Base-by-base conservation (phyloP, 106 monocot species). In the Allium sativum region DNA sequence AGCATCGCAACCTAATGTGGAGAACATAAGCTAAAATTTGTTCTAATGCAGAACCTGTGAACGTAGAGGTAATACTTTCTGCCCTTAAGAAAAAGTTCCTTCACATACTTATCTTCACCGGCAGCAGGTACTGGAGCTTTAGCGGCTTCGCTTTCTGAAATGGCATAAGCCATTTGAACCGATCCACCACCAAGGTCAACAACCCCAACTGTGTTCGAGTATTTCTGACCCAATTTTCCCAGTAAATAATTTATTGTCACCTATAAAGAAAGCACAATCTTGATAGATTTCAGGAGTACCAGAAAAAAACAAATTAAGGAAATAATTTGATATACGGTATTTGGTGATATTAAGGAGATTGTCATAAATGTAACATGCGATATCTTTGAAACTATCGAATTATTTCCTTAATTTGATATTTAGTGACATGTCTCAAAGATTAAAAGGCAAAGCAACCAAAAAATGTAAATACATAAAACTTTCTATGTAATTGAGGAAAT, bases 101-200 rank as follows among this genome's bases (percentile, higher is more conserved):
- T 75, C 62, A 86, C 86, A 73, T 86, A 81, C 59, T 74, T 52
- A 54, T 78, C 86, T 68, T 73, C 78, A 44, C 73, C 86, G 63
- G 70, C 67, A 42, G 62, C 48, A 7, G 70, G 21, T 48, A 42
- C 71, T 61, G 86, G 78, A 40, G 86, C 75, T 54, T 69, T 78
- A 59, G 66, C 67, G 64, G 86, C 86, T 54, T 78, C 86, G 46
- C 67, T 66, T 69, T 86, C 76, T 48, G 86, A 86, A 18, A 86
- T 86, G 44, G 86, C 86, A 86, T 86, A 86, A 8, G 86, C 78
- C 86, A 86, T 86, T 71, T 86, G 86, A 42, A 86, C 86, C 67
- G 86, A 86, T 7, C 86, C 86, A 50, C 86, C 86, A 21, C 86
- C 81, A 5, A 86, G 70, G 70, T 86, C 86, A 55, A 86, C 81